Evolutionary conservation across 2,329 filamentous ascomycete species (phyloP), one percentile per base, ranked within the genome.

Genomic region (Macrophomina phaseolina): DNA sequence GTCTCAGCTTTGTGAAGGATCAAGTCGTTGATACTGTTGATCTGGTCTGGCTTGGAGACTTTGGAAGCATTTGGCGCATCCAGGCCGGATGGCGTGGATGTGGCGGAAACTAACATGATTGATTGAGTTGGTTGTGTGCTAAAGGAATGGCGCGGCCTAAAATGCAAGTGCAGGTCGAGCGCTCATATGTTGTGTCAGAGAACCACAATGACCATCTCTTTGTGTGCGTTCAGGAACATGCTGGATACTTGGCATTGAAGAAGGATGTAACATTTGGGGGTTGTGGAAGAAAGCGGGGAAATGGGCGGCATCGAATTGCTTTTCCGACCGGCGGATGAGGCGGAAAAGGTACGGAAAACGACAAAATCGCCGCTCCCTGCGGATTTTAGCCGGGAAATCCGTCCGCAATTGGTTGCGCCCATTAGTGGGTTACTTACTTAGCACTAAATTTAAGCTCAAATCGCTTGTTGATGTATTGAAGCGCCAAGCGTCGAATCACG

Each of bases 11-110:
- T 65, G 63, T 58, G 63, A 11, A 65, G 28, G 12, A 65, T 32
- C 16, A 65, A 49, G 30, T 65, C 63, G 30, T 65, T 65, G 32
- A 65, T 65, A 32, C 51, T 56, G 45, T 65, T 65, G 52, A 65
- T 46, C 12, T 65, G 63, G 1, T 62, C 58, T 11, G 58, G 58
- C 42, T 62, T 46, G 42, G 30, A 62, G 5, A 62, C 58, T n/a
- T 62, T 62, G n/a, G 58, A 49, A 23, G 58, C 42, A 12, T 62
- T 62, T 28, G 58, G 45, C 32, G 42, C 58, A n/a, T 62, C 58
- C 30, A 49, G 32, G 42, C 58, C 32, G 9, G 58, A 49, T 4
- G 58, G 58, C n/a, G 58, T 30, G 30, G 45, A 36, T 4, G 42
- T 49, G 5, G 45, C 46, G 16, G 58, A 49, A 30, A 62, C 45